These are phyloP conservation scores for Hypholoma sublateritium DNA, from an alignment of 768 basidiomycete species.

Conservation along the genomic window DNA sequence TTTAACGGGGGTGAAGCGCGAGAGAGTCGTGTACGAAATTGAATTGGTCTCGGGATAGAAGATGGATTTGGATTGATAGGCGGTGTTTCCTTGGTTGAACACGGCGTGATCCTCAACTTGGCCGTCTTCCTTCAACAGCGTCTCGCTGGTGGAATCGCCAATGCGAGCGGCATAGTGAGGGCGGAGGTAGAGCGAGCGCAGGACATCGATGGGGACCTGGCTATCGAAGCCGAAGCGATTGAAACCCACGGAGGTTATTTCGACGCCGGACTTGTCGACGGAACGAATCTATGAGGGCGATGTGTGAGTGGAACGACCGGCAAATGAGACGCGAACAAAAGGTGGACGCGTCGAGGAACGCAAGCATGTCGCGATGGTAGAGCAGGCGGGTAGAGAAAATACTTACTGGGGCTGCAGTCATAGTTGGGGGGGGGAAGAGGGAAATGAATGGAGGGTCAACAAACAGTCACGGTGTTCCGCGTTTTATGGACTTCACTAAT, in stretches of 20 bases:
- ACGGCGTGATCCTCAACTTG: conserved; percentile 49
- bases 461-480: not conserved
- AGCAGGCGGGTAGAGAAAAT: not conserved
- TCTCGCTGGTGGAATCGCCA: conserved; percentile 27
- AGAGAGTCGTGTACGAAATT: conserved; percentile 90
- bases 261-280: conserved; percentile 72
- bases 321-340: not conserved
- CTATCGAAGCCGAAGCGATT: conserved; percentile 90
- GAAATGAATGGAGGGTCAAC: conserved; percentile 3
- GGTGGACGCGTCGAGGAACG: not conserved
- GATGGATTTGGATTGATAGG: conserved; percentile 83
- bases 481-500: conserved; percentile 11
- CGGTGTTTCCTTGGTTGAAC: conserved; percentile 47
- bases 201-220: conserved; percentile 73
- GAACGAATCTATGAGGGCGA: conserved; percentile 49
- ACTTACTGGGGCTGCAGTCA: conserved; percentile 21
- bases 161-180: conserved; percentile 67
- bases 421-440: conserved; percentile 9
- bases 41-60: conserved; percentile 76
- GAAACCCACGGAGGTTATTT: conserved; percentile 80
- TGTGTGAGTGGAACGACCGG: conserved; percentile 7
- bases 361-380: not conserved
- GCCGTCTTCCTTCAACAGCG: conserved; percentile 37
- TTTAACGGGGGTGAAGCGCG: conserved; percentile 91
- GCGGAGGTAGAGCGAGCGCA: conserved; percentile 87